Evolutionary conservation across 2,329 filamentous ascomycete species (phyloP), one percentile per base, ranked within the genome.

Genomic region (Xylariaceae sp.): DNA sequence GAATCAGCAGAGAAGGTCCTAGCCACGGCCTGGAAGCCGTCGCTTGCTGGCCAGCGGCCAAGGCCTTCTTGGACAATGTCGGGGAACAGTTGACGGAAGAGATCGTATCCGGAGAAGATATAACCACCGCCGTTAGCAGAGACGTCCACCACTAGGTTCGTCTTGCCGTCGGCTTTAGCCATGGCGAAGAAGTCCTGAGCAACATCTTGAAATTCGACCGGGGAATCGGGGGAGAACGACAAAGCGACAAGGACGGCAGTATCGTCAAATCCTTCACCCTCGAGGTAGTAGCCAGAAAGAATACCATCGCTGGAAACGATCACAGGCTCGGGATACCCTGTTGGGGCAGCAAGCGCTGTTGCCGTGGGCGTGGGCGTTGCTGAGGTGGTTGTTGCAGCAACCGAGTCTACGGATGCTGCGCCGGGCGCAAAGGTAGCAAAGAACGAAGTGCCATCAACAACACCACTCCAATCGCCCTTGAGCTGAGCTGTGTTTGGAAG

Each of bases 1-100:
- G 62, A 63, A 30, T 57, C 53, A 7, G 58, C 56, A 1, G 64
- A 64, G 53, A 54, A 62, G 1, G 64, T 61, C 2, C 60, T 48
- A n/a, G 64, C 53, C 14, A 66, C 41, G 36, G 64, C 64, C 1
- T 67, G 58, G 40, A 76, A 79, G 17, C 73, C 66, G 6, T 65
- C 58, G 47, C 60, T 67, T 22, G 66, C 62, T 40, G 69, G 68
- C 70, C 70, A 72, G 39, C 67, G 68, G 14, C 67, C 68, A 59
- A 56, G 71, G 56, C 54, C 76, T 42, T 54, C 64, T 51, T 57
- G 68, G 53, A 54, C 70, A 44, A 78, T 72, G 11, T 72, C 65
- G 0, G 78, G 78, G 67, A 81, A 81, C 1, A 81, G 66, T 47
- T 71, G 58, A 52, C 77, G 76, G 69, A 82, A 81, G 17, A 81